Conservation (phyloP, 202 grass and related monocot genomes). For the Zoysia matrella region DNA sequence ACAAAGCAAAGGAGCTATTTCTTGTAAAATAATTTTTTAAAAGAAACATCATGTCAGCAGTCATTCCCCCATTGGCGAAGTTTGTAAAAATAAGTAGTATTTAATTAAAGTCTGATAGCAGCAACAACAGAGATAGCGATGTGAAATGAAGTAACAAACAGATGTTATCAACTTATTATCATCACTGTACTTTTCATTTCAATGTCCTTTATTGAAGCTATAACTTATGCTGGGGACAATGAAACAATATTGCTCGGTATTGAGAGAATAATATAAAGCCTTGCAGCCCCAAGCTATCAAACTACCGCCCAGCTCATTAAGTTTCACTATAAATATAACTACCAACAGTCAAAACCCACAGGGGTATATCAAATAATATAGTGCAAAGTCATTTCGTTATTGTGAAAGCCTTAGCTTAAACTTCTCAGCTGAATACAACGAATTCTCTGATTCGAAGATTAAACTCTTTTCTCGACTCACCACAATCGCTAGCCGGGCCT, state of each 20-base stretch:
- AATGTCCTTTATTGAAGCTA: not conserved
- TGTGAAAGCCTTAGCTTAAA: not conserved
- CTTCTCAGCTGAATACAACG: slow-evolving; percentile 13
- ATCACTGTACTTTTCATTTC: too few species aligned
- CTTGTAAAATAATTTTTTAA: too few species aligned
- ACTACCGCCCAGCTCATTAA: not conserved
- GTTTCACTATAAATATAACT: not conserved
- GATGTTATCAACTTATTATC: too few species aligned
- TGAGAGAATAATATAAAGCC: not conserved
- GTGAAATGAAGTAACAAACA: too few species aligned
- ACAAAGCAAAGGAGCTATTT: too few species aligned
- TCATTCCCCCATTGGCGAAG: too few species aligned
- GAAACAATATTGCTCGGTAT: not conserved
- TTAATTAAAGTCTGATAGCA: too few species aligned
- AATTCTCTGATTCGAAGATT: slow-evolving; percentile 1
- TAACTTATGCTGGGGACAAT: not conserved
- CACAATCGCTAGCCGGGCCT: slow-evolving; percentile 13
- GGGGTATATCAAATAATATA: slow-evolving; percentile 7
- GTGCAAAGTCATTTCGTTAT: not conserved
- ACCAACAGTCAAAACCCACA: slow-evolving; percentile 2
- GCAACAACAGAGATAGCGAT: too few species aligned
- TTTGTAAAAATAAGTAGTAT: too few species aligned
- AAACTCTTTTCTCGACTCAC: not conserved
- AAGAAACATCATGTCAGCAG: too few species aligned
- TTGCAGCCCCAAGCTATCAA: not conserved